Conservation (phyloP, 176 grass and related monocot genomes). For the Zea luxurians region DNA sequence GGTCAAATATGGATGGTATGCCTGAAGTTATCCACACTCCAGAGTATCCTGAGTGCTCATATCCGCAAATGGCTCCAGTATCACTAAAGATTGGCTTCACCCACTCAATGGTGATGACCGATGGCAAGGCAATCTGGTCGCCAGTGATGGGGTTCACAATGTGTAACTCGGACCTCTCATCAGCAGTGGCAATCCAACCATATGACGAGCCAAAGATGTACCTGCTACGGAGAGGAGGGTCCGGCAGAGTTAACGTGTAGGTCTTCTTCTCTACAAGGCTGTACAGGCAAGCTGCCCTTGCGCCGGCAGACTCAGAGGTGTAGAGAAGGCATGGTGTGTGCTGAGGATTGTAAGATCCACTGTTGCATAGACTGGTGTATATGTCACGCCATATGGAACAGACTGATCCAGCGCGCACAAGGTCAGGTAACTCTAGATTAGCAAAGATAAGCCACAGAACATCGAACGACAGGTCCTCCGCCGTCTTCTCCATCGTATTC, state of each 20-base stretch:
- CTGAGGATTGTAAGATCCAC: background rate
- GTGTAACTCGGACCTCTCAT: too few species aligned
- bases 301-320: background rate
- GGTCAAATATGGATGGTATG: background rate
- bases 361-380: background rate
- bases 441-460: too few species aligned
- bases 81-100: background rate
- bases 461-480: too few species aligned
- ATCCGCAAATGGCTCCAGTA: background rate
- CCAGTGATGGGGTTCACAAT: background rate
- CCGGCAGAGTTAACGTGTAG: background rate
- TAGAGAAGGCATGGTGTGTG: constrained; percentile 22
- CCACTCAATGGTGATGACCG: background rate
- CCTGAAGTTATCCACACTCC: too few species aligned
- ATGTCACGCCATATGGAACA: too few species aligned
- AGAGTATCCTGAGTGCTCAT: background rate
- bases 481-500: too few species aligned
- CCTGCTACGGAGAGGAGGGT: background rate
- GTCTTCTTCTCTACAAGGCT: background rate
- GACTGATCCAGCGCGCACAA: too few species aligned
- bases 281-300: background rate
- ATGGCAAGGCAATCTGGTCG: background rate
- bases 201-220: too few species aligned
- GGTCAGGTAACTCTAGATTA: too few species aligned
- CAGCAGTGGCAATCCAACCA: too few species aligned